Percentiles rank a stretch among this genome's conserved stretches.
phyloP scores from a whole-genome alignment of 169 alveolate species.

The Plasmodium gaboni region DNA sequence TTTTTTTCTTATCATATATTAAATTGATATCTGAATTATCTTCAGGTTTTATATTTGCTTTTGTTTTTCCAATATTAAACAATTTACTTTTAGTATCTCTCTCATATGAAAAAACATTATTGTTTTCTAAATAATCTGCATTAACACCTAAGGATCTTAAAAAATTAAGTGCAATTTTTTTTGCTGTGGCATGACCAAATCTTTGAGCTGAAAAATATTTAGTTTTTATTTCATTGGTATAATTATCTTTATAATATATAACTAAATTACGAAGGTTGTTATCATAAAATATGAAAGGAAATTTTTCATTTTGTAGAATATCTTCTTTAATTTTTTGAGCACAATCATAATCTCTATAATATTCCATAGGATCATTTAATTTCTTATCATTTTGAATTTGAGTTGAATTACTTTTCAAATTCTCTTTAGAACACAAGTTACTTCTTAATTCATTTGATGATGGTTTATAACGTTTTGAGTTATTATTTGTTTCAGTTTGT shows the following conservation, averaged over 20 bases:
- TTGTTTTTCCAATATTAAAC: slow-evolving; percentile 13
- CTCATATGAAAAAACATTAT: slow-evolving; percentile 54
- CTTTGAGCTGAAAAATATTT: slow-evolving; percentile 70
- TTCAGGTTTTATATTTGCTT: slow-evolving; percentile 7
- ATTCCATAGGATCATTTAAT: slow-evolving; percentile 5
- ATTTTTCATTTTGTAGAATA: slow-evolving; percentile 36
- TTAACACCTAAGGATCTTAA: slow-evolving; percentile 48
- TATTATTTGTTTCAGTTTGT: neutral
- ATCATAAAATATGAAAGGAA: slow-evolving; percentile 67
- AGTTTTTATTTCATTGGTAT: slow-evolving; percentile 20
- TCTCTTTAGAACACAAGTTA: neutral
- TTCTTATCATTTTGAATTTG: neutral
- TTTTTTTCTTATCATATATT: slow-evolving; percentile 46
- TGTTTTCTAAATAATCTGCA: slow-evolving; percentile 55
- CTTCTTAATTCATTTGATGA: neutral
- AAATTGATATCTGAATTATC: slow-evolving; percentile 44
- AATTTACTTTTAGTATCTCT: slow-evolving; percentile 47
- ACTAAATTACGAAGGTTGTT: slow-evolving; percentile 41
- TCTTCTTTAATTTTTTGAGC: slow-evolving; percentile 34
- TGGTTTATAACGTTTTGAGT: neutral
- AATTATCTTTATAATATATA: slow-evolving; percentile 46
- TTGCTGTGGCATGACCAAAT: slow-evolving; percentile 73
- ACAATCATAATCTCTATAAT: slow-evolving; percentile 44
- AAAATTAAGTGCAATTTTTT: slow-evolving; percentile 54
- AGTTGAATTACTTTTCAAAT: neutral